Percentiles rank a stretch among this genome's conserved stretches.
These are phyloP conservation scores for Excoecaria cochinchinensis DNA, from an alignment of 345 rosid genomes.

Conservation along the genomic window DNA sequence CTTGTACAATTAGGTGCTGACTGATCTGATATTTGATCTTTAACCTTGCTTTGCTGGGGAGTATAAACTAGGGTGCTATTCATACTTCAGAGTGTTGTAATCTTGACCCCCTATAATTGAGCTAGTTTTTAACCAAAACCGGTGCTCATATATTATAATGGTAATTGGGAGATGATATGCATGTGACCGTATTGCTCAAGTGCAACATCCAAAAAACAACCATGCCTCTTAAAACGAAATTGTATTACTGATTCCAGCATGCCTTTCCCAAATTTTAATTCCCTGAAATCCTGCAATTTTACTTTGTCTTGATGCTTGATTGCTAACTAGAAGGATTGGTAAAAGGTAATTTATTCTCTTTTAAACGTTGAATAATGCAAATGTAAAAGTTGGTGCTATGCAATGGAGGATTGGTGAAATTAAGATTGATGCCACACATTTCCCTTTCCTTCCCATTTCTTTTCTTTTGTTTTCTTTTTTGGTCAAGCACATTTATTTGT, in stretches of 20 bases:
- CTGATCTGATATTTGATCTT: neutral
- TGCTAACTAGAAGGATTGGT: neutral
- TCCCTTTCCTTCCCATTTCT: neutral
- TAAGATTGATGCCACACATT: neutral
- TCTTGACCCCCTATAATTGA: neutral
- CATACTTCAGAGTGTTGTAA: neutral
- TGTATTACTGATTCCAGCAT: neutral
- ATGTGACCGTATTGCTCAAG: neutral
- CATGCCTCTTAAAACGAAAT: neutral
- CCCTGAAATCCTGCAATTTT: neutral
- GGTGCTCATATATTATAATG: neutral
- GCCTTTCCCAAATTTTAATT: neutral
- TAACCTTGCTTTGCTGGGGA: conserved; percentile 1
- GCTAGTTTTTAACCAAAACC: neutral
- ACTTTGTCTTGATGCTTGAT: neutral
- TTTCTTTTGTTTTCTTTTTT: neutral
- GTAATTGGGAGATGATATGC: neutral
- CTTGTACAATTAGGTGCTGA: neutral
- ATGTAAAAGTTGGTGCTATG: neutral
- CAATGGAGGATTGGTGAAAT: neutral
- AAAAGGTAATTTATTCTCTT: neutral
- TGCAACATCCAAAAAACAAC: neutral
- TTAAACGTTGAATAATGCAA: neutral
- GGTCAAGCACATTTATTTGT: too few species aligned
- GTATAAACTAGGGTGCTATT: neutral